Percentiles rank a stretch among this genome's conserved stretches.
These are phyloP conservation scores for Pichia sp. DNA, from an alignment of 1,139 yeast species.

Conservation along the genomic window DNA sequence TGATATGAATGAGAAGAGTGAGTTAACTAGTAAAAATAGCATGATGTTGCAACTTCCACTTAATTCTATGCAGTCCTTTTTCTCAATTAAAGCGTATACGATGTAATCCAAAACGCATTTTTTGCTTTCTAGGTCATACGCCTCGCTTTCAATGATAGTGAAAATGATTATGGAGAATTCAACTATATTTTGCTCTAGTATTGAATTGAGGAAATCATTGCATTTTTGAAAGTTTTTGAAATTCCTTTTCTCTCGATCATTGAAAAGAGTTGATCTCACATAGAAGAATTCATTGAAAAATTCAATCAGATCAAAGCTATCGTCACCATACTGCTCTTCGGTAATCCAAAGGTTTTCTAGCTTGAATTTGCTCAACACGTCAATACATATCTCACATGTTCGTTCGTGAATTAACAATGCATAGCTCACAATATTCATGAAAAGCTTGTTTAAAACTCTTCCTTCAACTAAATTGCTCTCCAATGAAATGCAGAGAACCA, in stretches of 20 bases:
- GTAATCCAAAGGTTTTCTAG: slow-evolving; percentile 4
- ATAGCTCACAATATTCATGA: slow-evolving; percentile 4
- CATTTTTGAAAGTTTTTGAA: slow-evolving; percentile 15
- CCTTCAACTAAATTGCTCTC: slow-evolving; percentile 8
- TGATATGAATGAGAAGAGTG: slow-evolving; percentile 8
- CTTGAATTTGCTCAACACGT: slow-evolving; percentile 5
- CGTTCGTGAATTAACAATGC: slow-evolving; percentile 5
- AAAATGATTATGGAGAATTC: slow-evolving; percentile 18
- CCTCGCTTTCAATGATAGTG: slow-evolving; percentile 14
- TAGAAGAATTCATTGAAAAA: slow-evolving; percentile 13
- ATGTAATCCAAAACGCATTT: slow-evolving; percentile 22
- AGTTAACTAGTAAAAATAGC: slow-evolving; percentile 20
- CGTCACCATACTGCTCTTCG: slow-evolving; percentile 3
- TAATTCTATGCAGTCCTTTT: slow-evolving; percentile 1
- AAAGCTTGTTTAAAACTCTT: neutral
- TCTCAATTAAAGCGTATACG: slow-evolving; percentile 25
- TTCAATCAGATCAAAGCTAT: slow-evolving; percentile 3
- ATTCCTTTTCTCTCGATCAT: slow-evolving; percentile 9
- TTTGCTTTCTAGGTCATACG: slow-evolving; percentile 2
- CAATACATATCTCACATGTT: slow-evolving; percentile 13
- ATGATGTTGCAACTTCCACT: slow-evolving; percentile 1
- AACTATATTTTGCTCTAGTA: slow-evolving; percentile 15
- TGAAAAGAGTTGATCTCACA: slow-evolving; percentile 10
- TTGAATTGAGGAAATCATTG: slow-evolving; percentile 16
- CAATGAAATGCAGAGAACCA: slow-evolving; percentile 14